A percentile compares a stretch with the other conserved stretches of the same genome.
Evolutionary conservation across 176 grass and related monocot genomes (phyloP).

Genomic region (Carex myosuroides): DNA sequence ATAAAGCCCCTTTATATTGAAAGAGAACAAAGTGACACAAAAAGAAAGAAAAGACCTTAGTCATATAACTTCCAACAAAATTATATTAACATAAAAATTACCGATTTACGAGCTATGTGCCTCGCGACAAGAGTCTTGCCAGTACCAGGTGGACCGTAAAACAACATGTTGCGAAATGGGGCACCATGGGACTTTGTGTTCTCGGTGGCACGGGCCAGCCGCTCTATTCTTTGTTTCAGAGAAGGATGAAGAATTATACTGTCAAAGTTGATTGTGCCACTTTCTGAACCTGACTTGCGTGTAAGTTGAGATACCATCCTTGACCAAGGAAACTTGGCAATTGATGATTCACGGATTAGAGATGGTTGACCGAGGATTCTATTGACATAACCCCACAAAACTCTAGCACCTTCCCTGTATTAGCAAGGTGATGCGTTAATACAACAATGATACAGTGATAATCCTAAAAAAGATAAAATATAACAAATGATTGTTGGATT

Average conservation of each 20-base stretch:
- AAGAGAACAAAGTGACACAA: slow-evolving; percentile 2
- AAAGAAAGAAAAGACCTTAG: neutral
- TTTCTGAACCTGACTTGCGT: slow-evolving; percentile 24
- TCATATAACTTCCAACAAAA: neutral
- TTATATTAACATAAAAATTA: slow-evolving; percentile 28
- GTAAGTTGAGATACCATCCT: slow-evolving; percentile 24
- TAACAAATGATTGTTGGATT: neutral
- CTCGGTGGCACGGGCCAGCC: slow-evolving; percentile 80
- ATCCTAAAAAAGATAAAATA: neutral
- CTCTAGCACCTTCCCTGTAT: slow-evolving; percentile 88
- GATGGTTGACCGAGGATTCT: slow-evolving; percentile 92
- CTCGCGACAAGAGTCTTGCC: slow-evolving; percentile 92
- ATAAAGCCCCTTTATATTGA: neutral
- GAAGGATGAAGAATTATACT: slow-evolving; percentile 85
- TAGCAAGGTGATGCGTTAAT: neutral
- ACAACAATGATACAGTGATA: neutral
- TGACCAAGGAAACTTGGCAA: slow-evolving; percentile 65
- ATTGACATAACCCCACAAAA: slow-evolving; percentile 87
- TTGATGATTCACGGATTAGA: slow-evolving; percentile 96
- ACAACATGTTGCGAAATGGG: slow-evolving; percentile 94
- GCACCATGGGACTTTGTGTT: slow-evolving; percentile 93
- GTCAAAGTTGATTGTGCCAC: slow-evolving; percentile 32
- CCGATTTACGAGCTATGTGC: slow-evolving; percentile 95
- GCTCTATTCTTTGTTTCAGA: slow-evolving; percentile 77
- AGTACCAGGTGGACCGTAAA: slow-evolving; percentile 97